These are phyloP conservation scores for Tricholoma sp. DNA, from an alignment of 768 basidiomycete genomes.

Conservation along the genomic window DNA sequence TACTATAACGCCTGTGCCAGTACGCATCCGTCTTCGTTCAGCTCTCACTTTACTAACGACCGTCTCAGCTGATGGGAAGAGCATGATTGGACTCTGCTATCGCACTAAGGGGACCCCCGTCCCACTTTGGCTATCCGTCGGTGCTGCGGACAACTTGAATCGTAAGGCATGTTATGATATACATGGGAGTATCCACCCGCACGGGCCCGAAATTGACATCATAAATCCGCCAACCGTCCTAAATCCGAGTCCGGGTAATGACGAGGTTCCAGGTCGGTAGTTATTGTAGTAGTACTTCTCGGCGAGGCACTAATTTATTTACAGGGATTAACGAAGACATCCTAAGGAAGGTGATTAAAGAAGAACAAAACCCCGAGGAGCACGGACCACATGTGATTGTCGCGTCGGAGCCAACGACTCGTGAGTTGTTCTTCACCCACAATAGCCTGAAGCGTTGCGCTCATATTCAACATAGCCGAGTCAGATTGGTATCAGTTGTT, in stretches of 20 bases:
- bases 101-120: not conserved
- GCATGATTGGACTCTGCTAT: not conserved
- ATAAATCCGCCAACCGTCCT: too few species aligned
- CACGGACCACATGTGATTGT: not conserved
- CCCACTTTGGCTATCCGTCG: not conserved
- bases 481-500: not conserved
- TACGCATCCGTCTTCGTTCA: not conserved
- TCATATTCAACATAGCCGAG: not conserved
- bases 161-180: not conserved
- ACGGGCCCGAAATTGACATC: too few species aligned
- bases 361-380: too few species aligned
- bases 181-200: too few species aligned
- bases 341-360: too few species aligned
- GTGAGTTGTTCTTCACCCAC: not conserved
- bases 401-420: not conserved
- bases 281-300: not conserved
- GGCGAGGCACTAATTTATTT: not conserved
- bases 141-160: not conserved
- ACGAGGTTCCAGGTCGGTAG: not conserved
- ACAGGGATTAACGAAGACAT: not conserved
- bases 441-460: not conserved
- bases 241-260: too few species aligned
- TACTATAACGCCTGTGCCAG: not conserved
- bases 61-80: not conserved
- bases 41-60: not conserved